Evolutionary conservation across 257 asterid species (phyloP), one percentile per base, ranked within the genome.

Genomic region (Nicotiana attenuata): DNA sequence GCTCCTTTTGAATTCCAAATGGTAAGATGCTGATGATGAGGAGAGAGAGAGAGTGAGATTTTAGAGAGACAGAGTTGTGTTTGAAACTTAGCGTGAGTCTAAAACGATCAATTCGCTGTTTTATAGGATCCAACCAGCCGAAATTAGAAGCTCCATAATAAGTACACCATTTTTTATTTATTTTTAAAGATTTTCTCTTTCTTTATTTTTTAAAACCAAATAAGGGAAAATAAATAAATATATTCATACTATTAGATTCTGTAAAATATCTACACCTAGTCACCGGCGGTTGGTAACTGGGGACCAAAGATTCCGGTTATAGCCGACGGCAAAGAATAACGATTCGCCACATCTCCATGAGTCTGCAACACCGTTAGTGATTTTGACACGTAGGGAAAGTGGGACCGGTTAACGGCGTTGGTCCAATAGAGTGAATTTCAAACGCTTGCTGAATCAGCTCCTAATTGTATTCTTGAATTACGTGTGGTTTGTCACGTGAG

Each of bases 401-500:
- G 91, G 93, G 86, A 10, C 93, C 88, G 26, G 0, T 0, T 0
- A 17, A 77, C 66, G 76, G 63, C 31, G 87, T 85, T 91, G 95
- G 93, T 83, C 96, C 91, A 90, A 90, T 88, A 28, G 91, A 84
- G 87, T 87, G 86, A 87, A 86, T 71, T 41, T 82, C 80, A 82
- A 90, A 55, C 50, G 86, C 85, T 84, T 69, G 92, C 85, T 89
- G 95, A 87, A 80, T 86, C 88, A 85, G 83, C 85, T 71, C 88
- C 61, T 67, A 81, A 77, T 29, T 69, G 80, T 61, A 35, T 69
- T 53, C 97, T 94, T 89, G 94, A 86, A 86, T 81, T 71, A 83
- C 87, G 98, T 87, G 98, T 89, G 89, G 78, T 85, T 80, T 67
- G 83, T 91, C 97, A 93, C 96, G 96, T 94, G 98, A 89, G 90